Base-by-base conservation (phyloP, 345 rosid species). In the Hypericum perforatum region DNA sequence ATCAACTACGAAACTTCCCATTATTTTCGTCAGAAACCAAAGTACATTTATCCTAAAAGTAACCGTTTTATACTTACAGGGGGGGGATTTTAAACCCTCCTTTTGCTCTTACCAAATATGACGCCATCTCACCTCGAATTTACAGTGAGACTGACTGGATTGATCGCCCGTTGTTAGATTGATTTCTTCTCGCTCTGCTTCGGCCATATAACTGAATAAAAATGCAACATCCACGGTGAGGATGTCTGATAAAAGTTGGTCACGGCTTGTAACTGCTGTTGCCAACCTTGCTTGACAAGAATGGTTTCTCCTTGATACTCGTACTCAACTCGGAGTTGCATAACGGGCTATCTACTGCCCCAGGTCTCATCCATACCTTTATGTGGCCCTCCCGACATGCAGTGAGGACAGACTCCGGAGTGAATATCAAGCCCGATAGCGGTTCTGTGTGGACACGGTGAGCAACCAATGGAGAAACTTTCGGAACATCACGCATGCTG, bases 381-480 rank as follows among this genome's bases (percentile, higher is more conserved):
- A 86, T 74, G 66, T 94, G 89, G 39, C 99, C 99, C 66, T 94
- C 99, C 47, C 96, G 70, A 53, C 99, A 89, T 5, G 82, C 88
- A 0, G 97, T 89, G 41, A 94, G 83, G 5, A 86, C 81, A 15
- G 96, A 86, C 68, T 89, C 97, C 66, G 66, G 87, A 16, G 95
- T 94, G 67, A 94, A 94, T 65, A 81, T 77, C 68, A 89, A 52
- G 58, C 95, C 97, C 0, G 96, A 89, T 60, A 94, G 96, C 6
- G 97, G 96, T 64, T 94, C 99, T 0, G 83, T 82, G 74, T 94
- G 97, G 63, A 78, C 92, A 39, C 97, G 91, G 57, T 89, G 95
- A 45, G 85, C 82, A 51, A 89, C 84, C 52, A 89, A 58, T 0
- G 99, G 92, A 11, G 97, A 86, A 54, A 94, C 74, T 76, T 94